A percentile compares a stretch with the other conserved stretches of the same genome.
These are phyloP conservation scores for Aspergillus chevalieri DNA, from an alignment of 2,329 filamentous ascomycete genomes.

Conservation along the genomic window DNA sequence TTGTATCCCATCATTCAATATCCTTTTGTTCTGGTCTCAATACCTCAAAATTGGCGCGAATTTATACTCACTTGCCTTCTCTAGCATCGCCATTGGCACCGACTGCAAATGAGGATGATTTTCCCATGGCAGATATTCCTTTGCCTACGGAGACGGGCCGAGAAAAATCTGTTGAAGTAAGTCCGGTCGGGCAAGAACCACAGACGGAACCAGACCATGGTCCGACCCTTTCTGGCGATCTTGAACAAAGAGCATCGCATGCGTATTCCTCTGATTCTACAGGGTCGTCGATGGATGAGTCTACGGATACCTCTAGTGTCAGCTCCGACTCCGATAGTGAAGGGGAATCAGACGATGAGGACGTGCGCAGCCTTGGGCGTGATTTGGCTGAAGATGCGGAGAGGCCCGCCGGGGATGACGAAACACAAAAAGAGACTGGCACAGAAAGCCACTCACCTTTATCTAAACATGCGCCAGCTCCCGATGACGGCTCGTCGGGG, in stretches of 20 bases:
- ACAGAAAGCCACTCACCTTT: constrained; percentile 1
- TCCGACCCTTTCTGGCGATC: neutral
- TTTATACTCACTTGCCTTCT: neutral
- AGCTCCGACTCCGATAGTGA: constrained; percentile 12
- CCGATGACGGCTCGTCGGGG: constrained; percentile 5
- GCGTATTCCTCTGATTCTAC: constrained; percentile 23
- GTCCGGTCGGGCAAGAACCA: constrained; percentile 4
- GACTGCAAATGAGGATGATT: neutral
- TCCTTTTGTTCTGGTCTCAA: neutral
- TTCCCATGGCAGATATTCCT: neutral
- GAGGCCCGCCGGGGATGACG: neutral
- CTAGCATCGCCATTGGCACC: neutral
- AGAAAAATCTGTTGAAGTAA: neutral
- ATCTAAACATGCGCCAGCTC: constrained; percentile 3
- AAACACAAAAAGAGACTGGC: neutral
- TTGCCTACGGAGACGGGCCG: neutral
- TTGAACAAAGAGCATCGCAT: constrained; percentile 11
- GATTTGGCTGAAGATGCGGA: neutral
- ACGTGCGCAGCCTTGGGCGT: neutral
- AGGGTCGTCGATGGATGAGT: constrained; percentile 36
- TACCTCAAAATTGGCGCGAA: neutral
- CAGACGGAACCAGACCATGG: neutral
- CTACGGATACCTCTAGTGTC: constrained; percentile 22
- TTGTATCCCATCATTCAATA: neutral
- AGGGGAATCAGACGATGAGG: constrained; percentile 2